These are phyloP conservation scores for Penicillium verrucosum DNA, from an alignment of 2,329 filamentous ascomycete species.

Conservation along the genomic window DNA sequence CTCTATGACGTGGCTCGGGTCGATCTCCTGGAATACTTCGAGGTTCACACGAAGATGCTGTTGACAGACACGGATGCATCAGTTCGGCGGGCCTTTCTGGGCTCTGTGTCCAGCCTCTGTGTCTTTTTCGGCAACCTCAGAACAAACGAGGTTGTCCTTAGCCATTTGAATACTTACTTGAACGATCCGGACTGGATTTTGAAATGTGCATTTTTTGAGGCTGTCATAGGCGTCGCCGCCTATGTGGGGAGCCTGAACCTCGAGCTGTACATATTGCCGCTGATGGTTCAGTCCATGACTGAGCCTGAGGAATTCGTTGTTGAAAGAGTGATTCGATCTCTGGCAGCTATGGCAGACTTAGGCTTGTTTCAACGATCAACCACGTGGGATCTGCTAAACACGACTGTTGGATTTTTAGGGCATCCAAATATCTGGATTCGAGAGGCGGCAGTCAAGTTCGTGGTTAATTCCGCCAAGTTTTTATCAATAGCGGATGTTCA, in stretches of 20 bases:
- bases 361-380: slow-evolving; percentile 82
- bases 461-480: slow-evolving; percentile 71
- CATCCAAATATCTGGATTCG: slow-evolving; percentile 96
- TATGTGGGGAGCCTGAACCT: slow-evolving; percentile 86
- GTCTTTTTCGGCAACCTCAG: slow-evolving; percentile 92
- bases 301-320: slow-evolving; percentile 94
- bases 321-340: slow-evolving; percentile 80
- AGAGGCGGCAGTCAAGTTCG: slow-evolving; percentile 80
- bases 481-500: slow-evolving; percentile 76
- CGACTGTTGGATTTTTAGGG: slow-evolving; percentile 79
- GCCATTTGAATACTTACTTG: slow-evolving; percentile 93
- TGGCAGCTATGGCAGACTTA: slow-evolving; percentile 82
- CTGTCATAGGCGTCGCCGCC: slow-evolving; percentile 85
- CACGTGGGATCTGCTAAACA: slow-evolving; percentile 82
- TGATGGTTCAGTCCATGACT: slow-evolving; percentile 92
- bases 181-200: slow-evolving; percentile 96
- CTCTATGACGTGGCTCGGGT: slow-evolving; percentile 83
- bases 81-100: slow-evolving; percentile 85
- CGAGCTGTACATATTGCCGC: slow-evolving; percentile 90
- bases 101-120: slow-evolving; percentile 86
- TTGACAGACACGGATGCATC: slow-evolving; percentile 82
- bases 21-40: slow-evolving; percentile 79
- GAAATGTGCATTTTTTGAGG: slow-evolving; percentile 95
- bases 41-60: slow-evolving; percentile 81
- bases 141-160: slow-evolving; percentile 92